Evolutionary conservation across 768 basidiomycete genomes (phyloP).

Genomic region (Clitopilus hobsonii): DNA sequence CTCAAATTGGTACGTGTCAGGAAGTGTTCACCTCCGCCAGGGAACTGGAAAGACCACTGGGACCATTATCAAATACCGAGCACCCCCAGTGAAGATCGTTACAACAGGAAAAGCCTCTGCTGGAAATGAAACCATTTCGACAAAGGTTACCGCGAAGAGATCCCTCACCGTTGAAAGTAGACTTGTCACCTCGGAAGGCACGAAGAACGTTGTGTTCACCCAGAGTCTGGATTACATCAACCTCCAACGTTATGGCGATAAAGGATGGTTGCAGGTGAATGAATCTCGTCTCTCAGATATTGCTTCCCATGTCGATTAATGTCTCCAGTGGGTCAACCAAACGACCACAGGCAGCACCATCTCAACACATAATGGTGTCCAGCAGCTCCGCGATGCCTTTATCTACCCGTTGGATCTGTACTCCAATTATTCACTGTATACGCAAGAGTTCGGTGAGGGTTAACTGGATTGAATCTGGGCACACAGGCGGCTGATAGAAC

Average conservation of each 20-base stretch:
- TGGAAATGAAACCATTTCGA: conserved; percentile 38
- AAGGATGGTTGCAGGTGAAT: conserved; percentile 28
- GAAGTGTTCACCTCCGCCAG: conserved; percentile 46
- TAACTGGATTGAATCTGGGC: not conserved
- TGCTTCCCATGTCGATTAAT: not conserved
- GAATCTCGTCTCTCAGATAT: not conserved
- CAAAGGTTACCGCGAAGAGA: conserved; percentile 44
- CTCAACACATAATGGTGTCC: conserved; percentile 45
- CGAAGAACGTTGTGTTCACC: conserved; percentile 40
- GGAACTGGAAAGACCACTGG: conserved; percentile 49
- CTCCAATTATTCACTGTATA: conserved; percentile 25
- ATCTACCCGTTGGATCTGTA: conserved; percentile 40
- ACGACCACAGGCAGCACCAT: conserved; percentile 39
- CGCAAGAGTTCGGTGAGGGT: conserved; percentile 19
- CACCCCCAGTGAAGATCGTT: conserved; percentile 33
- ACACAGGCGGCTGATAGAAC: not conserved
- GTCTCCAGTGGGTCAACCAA: conserved; percentile 42
- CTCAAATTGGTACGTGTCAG: conserved; percentile 60
- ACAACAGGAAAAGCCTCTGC: conserved; percentile 34
- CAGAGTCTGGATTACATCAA: conserved; percentile 48
- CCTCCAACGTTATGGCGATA: conserved; percentile 43
- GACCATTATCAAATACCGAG: conserved; percentile 42
- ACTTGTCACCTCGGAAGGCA: conserved; percentile 42
- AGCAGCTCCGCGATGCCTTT: conserved; percentile 44
- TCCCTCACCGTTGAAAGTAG: conserved; percentile 45